Evolutionary conservation across 1,139 yeast genomes (phyloP), one percentile per base, ranked within the genome.

Genomic region (Hyphopichia buzzinii): DNA sequence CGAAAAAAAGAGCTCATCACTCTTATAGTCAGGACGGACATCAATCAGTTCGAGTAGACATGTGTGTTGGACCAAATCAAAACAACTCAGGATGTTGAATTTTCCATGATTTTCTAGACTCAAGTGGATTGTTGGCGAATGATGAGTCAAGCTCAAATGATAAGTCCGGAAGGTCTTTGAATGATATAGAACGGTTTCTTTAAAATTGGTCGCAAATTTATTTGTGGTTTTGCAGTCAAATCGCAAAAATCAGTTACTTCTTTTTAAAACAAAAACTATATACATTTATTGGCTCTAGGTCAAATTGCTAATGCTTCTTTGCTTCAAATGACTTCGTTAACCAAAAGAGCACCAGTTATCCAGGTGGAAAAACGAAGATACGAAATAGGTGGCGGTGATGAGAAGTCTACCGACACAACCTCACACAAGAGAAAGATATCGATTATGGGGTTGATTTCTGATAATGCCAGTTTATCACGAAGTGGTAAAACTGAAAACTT

Each of bases 401-500:
- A 19, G 6, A 10, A 6, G 23, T 7, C 8, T 19, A 19, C 6
- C 23, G 23, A 6, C 10, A 10, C 6, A 10, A 6, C 6, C 17
- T 11, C 8, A 13, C 29, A 14, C 17, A 29, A 14, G n/a, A 22
- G 33, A 15, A 30, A 30, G 13, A 10, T 10, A 10, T 30, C 33
- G 4, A 16, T 30, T 7, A 23, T 21, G 3, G 22, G 28, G 17
- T 13, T 30, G 28, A 15, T 30, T n/a, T 24, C 33, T 3, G 26
- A 30, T 17, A 14, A 16, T 23, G 11, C 13, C 29, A 27, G 4
- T 12, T 15, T 21, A 11, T 14, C 10, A 14, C 3, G 14, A n/a
- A 12, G 16, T 4, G 6, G 14, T 10, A 30, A 24, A 13, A 31
- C 29, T 26, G 29, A 29, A 3, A 29, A 29, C 10, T 11, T 31